Conservation (phyloP, 768 basidiomycete genomes). For the Ephemerocybe angulata region DNA sequence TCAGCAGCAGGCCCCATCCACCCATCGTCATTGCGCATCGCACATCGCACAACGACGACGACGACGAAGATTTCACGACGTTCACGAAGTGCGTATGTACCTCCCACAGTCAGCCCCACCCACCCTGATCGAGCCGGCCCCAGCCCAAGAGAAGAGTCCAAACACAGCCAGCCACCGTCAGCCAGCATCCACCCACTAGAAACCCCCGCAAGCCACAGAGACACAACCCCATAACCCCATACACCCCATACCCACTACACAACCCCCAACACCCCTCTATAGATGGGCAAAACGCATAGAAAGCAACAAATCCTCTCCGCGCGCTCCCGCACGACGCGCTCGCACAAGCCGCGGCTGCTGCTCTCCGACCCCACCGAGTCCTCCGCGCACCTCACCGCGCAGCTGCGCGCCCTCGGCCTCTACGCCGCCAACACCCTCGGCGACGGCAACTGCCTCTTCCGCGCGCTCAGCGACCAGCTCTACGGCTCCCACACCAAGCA, state of each 20-base stretch:
- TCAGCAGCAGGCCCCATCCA: too few species aligned
- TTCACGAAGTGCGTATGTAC: neutral
- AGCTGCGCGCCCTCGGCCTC: conserved; percentile 74
- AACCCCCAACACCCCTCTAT: neutral
- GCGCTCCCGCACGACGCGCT: conserved; percentile 7
- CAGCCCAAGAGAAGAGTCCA: too few species aligned
- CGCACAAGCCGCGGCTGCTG: conserved; percentile 11
- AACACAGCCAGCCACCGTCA: too few species aligned
- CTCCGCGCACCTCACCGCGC: conserved; percentile 61
- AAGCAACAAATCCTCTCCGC: neutral
- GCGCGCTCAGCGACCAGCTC: conserved; percentile 84
- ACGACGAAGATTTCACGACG: neutral
- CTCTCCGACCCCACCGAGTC: conserved; percentile 62
- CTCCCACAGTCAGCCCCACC: neutral
- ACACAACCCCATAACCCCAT: neutral
- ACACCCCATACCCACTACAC: neutral
- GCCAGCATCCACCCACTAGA: too few species aligned
- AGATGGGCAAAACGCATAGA: conserved; percentile 12
- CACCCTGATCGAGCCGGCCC: too few species aligned
- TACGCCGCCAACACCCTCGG: conserved; percentile 86
- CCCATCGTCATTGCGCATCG: neutral
- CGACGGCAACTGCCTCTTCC: conserved; percentile 93
- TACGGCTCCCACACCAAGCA: conserved; percentile 74
- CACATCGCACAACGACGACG: too few species aligned
- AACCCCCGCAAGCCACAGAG: neutral